Evolutionary conservation across 2,329 filamentous ascomycete genomes (phyloP).

Genomic region (Didymella pinodella): DNA sequence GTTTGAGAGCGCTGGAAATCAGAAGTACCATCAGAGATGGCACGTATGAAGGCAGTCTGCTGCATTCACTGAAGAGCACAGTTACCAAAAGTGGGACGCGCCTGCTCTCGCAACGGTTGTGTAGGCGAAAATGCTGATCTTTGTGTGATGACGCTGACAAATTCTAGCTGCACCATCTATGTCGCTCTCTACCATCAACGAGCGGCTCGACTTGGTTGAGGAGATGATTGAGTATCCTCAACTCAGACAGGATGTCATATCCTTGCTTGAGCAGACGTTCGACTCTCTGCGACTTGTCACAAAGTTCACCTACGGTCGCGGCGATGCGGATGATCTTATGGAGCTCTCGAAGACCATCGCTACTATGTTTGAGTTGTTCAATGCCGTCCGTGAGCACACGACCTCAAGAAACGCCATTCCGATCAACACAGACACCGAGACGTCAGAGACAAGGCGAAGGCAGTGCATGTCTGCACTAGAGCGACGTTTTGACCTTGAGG

Average conservation of each 20-base stretch:
- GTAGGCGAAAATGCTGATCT: slow-evolving; percentile 52
- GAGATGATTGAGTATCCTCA: slow-evolving; percentile 72
- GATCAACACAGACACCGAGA: slow-evolving; percentile 11
- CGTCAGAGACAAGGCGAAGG: slow-evolving; percentile 29
- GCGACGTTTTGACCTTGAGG: slow-evolving; percentile 69
- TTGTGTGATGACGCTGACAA: background rate
- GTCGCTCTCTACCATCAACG: slow-evolving; percentile 79
- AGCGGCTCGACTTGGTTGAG: slow-evolving; percentile 81
- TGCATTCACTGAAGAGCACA: slow-evolving; percentile 89
- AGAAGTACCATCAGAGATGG: slow-evolving; percentile 85
- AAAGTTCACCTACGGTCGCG: slow-evolving; percentile 90
- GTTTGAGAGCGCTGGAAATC: slow-evolving; percentile 87
- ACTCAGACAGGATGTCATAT: slow-evolving; percentile 73
- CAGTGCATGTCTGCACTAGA: slow-evolving; percentile 55
- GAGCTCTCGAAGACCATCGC: slow-evolving; percentile 82
- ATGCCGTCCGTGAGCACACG: slow-evolving; percentile 37
- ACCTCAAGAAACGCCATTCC: slow-evolving; percentile 28
- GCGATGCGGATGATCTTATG: slow-evolving; percentile 90
- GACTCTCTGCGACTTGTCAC: slow-evolving; percentile 91
- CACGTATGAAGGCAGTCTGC: slow-evolving; percentile 78
- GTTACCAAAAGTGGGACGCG: slow-evolving; percentile 91
- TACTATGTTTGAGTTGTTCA: slow-evolving; percentile 72
- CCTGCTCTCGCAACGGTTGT: slow-evolving; percentile 83
- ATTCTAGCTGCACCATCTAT: slow-evolving; percentile 78
- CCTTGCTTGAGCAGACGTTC: slow-evolving; percentile 75